Percentiles rank a stretch among this genome's conserved stretches.
These are phyloP conservation scores for Grosmannia serpens DNA, from an alignment of 2,329 filamentous ascomycete species.

Conservation along the genomic window DNA sequence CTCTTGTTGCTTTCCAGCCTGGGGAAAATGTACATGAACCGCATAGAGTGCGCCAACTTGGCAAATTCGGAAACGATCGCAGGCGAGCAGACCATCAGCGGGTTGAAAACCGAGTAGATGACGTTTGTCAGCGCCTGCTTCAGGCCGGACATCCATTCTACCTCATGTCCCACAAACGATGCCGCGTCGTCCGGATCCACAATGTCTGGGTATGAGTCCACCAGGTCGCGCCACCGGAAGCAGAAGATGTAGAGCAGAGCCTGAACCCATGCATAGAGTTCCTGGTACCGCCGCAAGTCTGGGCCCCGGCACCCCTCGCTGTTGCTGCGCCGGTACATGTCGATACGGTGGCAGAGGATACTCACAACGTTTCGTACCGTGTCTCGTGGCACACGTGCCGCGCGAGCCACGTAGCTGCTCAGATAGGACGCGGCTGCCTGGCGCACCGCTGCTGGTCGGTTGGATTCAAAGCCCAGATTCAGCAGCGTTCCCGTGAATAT, in stretches of 20 bases:
- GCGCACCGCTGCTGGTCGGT: conserved; percentile 60
- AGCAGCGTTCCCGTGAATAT: conserved; percentile 72
- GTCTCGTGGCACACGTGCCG: conserved; percentile 64
- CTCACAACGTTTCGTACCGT: conserved; percentile 75
- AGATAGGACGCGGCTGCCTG: conserved; percentile 86
- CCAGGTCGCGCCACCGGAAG: conserved; percentile 92
- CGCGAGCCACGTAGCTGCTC: conserved; percentile 86
- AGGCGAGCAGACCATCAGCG: conserved; percentile 86
- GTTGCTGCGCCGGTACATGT: conserved; percentile 60
- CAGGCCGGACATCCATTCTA: conserved; percentile 65
- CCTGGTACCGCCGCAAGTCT: conserved; percentile 69
- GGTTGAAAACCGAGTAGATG: conserved; percentile 83
- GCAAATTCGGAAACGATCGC: conserved; percentile 88
- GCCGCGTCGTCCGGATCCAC: conserved; percentile 50
- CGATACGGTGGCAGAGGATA: conserved; percentile 66
- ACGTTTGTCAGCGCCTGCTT: conserved; percentile 64
- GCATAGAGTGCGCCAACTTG: conserved; percentile 71
- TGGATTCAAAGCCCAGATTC: conserved; percentile 57
- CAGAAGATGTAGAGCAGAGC: conserved; percentile 91
- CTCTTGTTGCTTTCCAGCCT: conserved; percentile 89
- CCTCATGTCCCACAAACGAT: conserved; percentile 55
- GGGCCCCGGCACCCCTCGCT: conserved; percentile 70
- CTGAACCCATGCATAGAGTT: conserved; percentile 83
- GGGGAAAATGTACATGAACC: conserved; percentile 81
- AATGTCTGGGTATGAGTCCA: conserved; percentile 49